A percentile compares a stretch with the other conserved stretches of the same genome.
Conservation (phyloP, 2,329 filamentous ascomycete genomes). For the Macrophomina pseudophaseolina region DNA sequence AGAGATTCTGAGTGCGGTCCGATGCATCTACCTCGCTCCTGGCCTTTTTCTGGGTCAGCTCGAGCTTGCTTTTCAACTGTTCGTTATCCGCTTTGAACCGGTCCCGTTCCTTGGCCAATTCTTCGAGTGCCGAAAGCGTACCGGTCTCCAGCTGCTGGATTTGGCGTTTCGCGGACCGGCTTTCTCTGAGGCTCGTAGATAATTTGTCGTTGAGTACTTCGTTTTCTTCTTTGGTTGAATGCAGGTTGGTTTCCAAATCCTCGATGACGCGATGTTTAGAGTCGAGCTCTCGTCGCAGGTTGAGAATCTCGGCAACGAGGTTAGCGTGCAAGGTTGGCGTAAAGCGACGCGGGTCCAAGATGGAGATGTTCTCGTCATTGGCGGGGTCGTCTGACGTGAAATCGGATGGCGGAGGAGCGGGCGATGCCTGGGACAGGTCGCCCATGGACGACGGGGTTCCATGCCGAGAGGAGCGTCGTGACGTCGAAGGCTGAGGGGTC, state of each 20-base stretch:
- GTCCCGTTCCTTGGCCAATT: conserved; percentile 84
- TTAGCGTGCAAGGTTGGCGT: conserved; percentile 95
- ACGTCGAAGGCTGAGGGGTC: conserved; percentile 61
- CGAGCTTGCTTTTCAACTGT: conserved; percentile 79
- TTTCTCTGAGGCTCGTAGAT: conserved; percentile 72
- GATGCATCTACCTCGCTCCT: conserved; percentile 83
- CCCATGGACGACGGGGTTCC: conserved; percentile 50
- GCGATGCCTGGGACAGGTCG: conserved; percentile 65
- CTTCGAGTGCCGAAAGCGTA: conserved; percentile 81
- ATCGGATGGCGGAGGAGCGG: conserved; percentile 59
- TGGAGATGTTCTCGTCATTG: conserved; percentile 71
- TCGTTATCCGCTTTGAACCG: conserved; percentile 73
- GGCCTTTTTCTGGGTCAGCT: conserved; percentile 76
- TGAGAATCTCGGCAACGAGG: conserved; percentile 90
- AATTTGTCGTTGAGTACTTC: conserved; percentile 70
- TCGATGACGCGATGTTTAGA: conserved; percentile 88
- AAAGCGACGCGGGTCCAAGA: conserved; percentile 88
- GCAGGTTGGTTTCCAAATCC: conserved; percentile 75
- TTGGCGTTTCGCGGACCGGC: conserved; percentile 80
- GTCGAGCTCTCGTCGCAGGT: conserved; percentile 85
- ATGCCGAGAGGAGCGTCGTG: conserved; percentile 68
- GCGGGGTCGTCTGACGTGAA: conserved; percentile 56
- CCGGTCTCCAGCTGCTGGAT: conserved; percentile 86
- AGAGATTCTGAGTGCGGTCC: conserved; percentile 76
- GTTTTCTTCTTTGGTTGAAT: conserved; percentile 73